Conservation (phyloP, 108 stramenopile species). For the Licmophora abbreviata region DNA sequence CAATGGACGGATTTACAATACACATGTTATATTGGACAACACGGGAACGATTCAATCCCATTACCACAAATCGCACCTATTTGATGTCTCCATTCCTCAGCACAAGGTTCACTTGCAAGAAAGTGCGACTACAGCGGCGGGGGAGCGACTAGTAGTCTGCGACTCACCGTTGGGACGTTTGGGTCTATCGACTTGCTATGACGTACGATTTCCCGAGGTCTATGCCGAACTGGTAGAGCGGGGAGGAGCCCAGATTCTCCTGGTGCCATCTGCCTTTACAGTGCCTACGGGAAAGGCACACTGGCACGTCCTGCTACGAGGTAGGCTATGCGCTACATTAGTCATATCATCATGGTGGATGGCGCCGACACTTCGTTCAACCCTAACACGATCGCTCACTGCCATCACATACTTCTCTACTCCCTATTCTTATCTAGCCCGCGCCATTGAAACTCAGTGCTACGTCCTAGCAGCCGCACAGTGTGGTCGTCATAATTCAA, state of each 20-base stretch:
- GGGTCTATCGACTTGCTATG: conserved; percentile 93
- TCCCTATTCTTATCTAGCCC: conserved; percentile 31
- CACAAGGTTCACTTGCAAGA: conserved; percentile 60
- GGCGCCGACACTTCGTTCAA: not conserved
- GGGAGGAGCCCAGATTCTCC: conserved; percentile 68
- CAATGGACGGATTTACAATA: conserved; percentile 75
- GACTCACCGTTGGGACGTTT: conserved; percentile 81
- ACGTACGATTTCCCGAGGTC: conserved; percentile 92
- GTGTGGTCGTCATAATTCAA: conserved; percentile 77
- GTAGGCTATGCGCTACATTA: conserved; percentile 22
- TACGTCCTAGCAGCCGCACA: conserved; percentile 97
- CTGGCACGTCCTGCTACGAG: conserved; percentile 87
- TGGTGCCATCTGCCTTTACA: conserved; percentile 93
- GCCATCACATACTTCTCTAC: not conserved
- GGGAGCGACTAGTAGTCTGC: conserved; percentile 63
- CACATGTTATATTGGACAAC: conserved; percentile 86
- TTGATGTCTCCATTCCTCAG: conserved; percentile 85
- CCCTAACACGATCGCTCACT: not conserved
- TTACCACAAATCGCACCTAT: conserved; percentile 95
- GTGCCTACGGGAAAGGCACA: conserved; percentile 94
- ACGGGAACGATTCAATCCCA: conserved; percentile 37
- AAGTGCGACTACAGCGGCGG: conserved; percentile 76
- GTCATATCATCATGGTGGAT: not conserved
- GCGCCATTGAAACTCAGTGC: conserved; percentile 94
- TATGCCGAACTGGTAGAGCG: conserved; percentile 48